A percentile compares a stretch with the other conserved stretches of the same genome.
phyloP scores from a whole-genome alignment of 208 protist genomes.

The Hexamita inflata region DNA sequence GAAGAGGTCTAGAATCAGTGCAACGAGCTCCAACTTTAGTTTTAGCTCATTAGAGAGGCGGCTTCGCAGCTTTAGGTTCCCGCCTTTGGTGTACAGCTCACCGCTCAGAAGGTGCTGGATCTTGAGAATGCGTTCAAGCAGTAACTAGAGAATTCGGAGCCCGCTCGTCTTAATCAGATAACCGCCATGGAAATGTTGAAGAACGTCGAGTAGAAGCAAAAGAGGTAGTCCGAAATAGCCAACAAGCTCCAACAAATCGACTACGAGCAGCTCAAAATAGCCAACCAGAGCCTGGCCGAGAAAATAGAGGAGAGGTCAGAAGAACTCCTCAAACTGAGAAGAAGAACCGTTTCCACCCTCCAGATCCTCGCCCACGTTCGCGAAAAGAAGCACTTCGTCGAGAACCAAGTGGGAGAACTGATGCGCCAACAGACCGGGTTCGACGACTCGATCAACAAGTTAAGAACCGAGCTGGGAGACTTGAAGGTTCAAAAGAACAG shows the following conservation, averaged over 20 bases:
- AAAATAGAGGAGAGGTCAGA: constrained; percentile 93
- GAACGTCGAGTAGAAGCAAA: not conserved
- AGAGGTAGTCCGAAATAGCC: not conserved
- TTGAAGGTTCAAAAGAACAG: constrained; percentile 65
- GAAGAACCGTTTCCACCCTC: constrained; percentile 77
- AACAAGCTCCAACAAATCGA: constrained; percentile 78
- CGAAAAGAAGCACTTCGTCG: constrained; percentile 85
- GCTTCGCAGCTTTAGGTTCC: not conserved
- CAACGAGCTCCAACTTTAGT: not conserved
- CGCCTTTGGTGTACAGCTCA: constrained; percentile 4
- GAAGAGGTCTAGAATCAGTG: not conserved
- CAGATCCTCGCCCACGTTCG: constrained; percentile 84
- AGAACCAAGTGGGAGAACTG: constrained; percentile 65
- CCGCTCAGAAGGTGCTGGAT: not conserved
- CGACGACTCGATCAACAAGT: constrained; percentile 61
- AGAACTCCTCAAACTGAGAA: constrained; percentile 76
- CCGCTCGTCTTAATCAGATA: not conserved
- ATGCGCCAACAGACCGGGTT: constrained; percentile 63
- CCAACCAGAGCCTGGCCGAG: constrained; percentile 89
- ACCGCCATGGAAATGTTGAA: not conserved
- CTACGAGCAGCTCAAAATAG: constrained; percentile 96
- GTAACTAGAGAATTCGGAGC: not conserved
- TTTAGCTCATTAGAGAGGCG: not conserved
- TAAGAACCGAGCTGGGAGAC: constrained; percentile 65
- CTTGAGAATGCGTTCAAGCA: not conserved